Evolutionary conservation across 805 yeast genomes (phyloP).

Genomic region (Candida montana): DNA sequence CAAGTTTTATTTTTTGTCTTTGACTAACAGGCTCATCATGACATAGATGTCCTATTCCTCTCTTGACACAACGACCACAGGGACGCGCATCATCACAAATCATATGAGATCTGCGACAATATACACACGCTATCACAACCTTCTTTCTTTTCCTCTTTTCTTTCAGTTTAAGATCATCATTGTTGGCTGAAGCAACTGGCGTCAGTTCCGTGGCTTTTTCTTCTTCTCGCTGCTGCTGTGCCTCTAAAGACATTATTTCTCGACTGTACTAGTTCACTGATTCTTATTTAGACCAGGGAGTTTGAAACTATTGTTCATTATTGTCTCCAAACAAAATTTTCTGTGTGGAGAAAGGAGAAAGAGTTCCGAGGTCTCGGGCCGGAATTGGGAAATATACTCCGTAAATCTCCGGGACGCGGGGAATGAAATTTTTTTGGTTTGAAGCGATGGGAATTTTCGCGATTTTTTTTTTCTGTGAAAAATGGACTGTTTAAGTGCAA

Average conservation of each 20-base stretch:
- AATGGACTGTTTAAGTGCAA: not conserved
- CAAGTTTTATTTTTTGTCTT: conserved; percentile 20
- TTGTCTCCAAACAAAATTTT: not conserved
- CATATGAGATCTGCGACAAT: conserved; percentile 91
- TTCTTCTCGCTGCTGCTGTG: too few species aligned
- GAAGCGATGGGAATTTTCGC: not conserved
- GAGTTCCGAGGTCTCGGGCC: not conserved
- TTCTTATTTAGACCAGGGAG: too few species aligned
- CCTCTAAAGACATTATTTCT: too few species aligned
- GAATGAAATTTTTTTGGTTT: not conserved
- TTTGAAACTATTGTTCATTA: too few species aligned
- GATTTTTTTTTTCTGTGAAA: not conserved
- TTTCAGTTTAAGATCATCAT: conserved; percentile 5
- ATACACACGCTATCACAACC: conserved; percentile 63
- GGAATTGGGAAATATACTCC: not conserved
- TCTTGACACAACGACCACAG: conserved; percentile 76
- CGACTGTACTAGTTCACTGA: too few species aligned
- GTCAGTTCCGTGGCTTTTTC: too few species aligned
- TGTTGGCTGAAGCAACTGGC: not conserved
- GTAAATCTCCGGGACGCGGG: not conserved
- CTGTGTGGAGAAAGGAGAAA: not conserved
- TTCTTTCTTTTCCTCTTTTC: conserved; percentile 40
- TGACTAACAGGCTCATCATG: conserved; percentile 26
- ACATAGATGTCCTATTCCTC: conserved; percentile 86
- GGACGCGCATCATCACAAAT: conserved; percentile 81